phyloP scores from a whole-genome alignment of 2,329 filamentous ascomycete species.

The Paradendryphiella salina region DNA sequence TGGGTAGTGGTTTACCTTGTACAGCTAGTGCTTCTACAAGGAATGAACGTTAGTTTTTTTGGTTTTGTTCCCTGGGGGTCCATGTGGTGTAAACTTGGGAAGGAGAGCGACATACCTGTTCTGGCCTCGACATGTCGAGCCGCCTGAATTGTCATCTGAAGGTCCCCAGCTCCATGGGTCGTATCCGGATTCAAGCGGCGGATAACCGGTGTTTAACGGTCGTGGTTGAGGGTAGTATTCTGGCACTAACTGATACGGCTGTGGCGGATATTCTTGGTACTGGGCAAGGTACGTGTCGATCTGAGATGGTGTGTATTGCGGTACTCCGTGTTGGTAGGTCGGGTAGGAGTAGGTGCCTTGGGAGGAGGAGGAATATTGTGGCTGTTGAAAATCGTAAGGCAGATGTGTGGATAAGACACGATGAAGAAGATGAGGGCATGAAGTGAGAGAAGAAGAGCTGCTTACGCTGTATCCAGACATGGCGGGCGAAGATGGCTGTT shows the following conservation, averaged over 20 bases:
- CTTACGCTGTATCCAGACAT: slow-evolving; percentile 36
- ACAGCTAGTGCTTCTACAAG: slow-evolving; percentile 20
- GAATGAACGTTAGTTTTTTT: neutral
- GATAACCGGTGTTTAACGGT: slow-evolving; percentile 2
- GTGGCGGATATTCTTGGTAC: slow-evolving; percentile 37
- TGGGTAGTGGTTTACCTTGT: slow-evolving; percentile 19
- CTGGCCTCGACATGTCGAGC: slow-evolving; percentile 8
- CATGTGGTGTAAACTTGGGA: neutral
- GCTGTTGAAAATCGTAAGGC: neutral
- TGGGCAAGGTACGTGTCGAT: slow-evolving; percentile 37
- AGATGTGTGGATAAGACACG: neutral
- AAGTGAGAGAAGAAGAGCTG: neutral
- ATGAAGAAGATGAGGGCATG: neutral
- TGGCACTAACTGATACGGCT: slow-evolving; percentile 33
- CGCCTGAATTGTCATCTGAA: slow-evolving; percentile 2
- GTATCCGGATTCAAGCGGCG: slow-evolving; percentile 19
- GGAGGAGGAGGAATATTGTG: slow-evolving; percentile 28
- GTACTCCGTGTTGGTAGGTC: slow-evolving; percentile 21
- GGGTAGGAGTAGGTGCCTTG: slow-evolving; percentile 27
- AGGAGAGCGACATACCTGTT: slow-evolving; percentile 11
- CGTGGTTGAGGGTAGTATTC: slow-evolving; percentile 28
- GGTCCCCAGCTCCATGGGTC: slow-evolving; percentile 16
- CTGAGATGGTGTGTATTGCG: slow-evolving; percentile 41
- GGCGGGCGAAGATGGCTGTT: slow-evolving; percentile 23
- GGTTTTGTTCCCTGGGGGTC: no score